These are phyloP conservation scores for Fusarium musae DNA, from an alignment of 2,329 filamentous ascomycete species.

Conservation along the genomic window DNA sequence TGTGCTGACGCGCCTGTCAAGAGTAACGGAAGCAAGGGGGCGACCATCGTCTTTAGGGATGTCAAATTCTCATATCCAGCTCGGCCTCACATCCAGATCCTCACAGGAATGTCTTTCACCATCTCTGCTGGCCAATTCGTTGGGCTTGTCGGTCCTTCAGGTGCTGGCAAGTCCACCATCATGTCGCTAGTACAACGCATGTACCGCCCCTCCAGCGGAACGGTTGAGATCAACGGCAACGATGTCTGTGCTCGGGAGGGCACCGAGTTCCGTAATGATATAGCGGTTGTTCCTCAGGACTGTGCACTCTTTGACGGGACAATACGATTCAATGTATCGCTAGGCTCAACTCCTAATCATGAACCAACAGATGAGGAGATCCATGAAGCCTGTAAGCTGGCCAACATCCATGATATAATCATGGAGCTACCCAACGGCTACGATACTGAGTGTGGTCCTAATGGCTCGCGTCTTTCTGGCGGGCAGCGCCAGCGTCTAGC, in stretches of 20 bases:
- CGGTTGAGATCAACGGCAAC: conserved; percentile 57
- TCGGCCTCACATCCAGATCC: conserved; percentile 66
- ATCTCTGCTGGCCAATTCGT: conserved; percentile 70
- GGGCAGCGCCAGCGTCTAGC: conserved; percentile 83
- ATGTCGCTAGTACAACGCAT: conserved; percentile 65
- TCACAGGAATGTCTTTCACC: conserved; percentile 65
- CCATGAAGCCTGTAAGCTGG: conserved; percentile 72
- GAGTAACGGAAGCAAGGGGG: conserved; percentile 48
- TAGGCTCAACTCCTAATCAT: conserved; percentile 65
- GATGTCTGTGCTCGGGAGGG: conserved; percentile 57
- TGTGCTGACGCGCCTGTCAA: conserved; percentile 44
- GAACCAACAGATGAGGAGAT: conserved; percentile 70
- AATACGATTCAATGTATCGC: conserved; percentile 65
- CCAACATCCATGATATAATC: conserved; percentile 78
- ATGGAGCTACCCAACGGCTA: conserved; percentile 71
- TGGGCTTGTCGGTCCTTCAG: conserved; percentile 73
- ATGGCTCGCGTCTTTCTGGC: conserved; percentile 78
- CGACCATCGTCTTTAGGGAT: conserved; percentile 65
- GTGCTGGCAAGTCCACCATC: conserved; percentile 75
- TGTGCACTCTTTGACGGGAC: conserved; percentile 67
- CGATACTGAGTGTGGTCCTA: conserved; percentile 74
- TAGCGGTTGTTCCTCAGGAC: conserved; percentile 69
- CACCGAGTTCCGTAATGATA: conserved; percentile 60
- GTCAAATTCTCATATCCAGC: conserved; percentile 75
- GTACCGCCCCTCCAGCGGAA: conserved; percentile 56